These are phyloP conservation scores for Debaryomyces tyrocola DNA, from an alignment of 805 yeast genomes.

Conservation along the genomic window DNA sequence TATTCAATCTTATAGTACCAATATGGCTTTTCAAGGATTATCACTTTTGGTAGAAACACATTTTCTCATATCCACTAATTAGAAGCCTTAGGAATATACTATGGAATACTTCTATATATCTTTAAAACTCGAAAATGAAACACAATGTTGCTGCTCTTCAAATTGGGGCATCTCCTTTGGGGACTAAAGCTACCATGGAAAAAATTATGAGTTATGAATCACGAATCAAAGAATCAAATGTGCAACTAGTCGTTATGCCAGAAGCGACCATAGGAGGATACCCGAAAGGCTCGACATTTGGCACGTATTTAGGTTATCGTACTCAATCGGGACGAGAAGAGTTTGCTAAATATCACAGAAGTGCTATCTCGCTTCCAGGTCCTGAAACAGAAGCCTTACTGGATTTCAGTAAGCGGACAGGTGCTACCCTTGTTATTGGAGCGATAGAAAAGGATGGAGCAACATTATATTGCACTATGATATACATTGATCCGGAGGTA, in stretches of 20 bases:
- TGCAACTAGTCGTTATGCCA: constrained; percentile 43
- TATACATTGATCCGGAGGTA: constrained; percentile 36
- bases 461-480: constrained; percentile 42
- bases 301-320: constrained; percentile 43
- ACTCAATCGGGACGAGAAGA: constrained; percentile 42
- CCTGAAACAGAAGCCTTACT: constrained; percentile 34
- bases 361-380: constrained; percentile 35
- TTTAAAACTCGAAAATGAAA: not conserved
- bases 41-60: no score
- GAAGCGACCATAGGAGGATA: constrained; percentile 49
- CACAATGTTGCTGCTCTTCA: constrained; percentile 44
- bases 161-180: constrained; percentile 38
- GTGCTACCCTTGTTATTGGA: constrained; percentile 38
- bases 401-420: constrained; percentile 29
- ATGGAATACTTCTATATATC: no score
- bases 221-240: constrained; percentile 28
- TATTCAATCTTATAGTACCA: no score
- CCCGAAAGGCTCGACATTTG: constrained; percentile 45
- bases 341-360: constrained; percentile 32
- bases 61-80: no score
- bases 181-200: constrained; percentile 35
- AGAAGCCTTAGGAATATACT: no score
- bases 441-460: constrained; percentile 37
- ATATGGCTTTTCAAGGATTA: no score
- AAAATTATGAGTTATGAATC: constrained; percentile 39